Conservation (phyloP, 148 eudicot genomes). For the Mesembryanthemum crystallinum region DNA sequence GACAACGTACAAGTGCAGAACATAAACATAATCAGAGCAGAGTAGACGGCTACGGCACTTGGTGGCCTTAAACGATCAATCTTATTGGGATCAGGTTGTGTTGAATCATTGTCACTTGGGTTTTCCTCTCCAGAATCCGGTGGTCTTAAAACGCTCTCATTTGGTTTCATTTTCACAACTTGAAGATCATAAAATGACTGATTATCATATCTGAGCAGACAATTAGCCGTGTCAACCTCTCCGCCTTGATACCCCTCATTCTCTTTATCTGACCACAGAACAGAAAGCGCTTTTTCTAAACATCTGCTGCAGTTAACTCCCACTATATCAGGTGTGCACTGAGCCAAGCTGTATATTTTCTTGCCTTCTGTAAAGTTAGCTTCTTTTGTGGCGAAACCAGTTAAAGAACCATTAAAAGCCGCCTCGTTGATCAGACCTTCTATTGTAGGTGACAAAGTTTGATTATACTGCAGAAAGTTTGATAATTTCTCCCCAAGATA, state of each 20-base stretch:
- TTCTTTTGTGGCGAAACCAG: constrained; percentile 18
- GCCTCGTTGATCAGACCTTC: constrained; percentile 15
- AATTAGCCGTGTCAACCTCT: not conserved
- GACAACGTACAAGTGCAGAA: not conserved
- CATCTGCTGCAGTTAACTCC: constrained; percentile 18
- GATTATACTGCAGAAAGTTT: not conserved
- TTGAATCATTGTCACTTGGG: no score
- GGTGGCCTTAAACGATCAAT: not conserved
- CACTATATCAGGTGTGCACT: constrained; percentile 24
- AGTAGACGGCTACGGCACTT: not conserved
- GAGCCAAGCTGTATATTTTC: constrained; percentile 16
- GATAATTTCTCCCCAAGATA: not conserved
- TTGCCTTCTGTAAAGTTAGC: not conserved
- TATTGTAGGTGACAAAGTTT: not conserved
- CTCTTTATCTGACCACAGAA: not conserved
- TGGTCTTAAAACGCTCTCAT: not conserved
- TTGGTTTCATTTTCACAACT: not conserved
- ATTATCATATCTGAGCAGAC: not conserved
- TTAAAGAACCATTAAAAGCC: not conserved
- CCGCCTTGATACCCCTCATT: not conserved
- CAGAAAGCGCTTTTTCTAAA: not conserved
- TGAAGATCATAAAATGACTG: not conserved
- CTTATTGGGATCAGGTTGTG: not conserved
- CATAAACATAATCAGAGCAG: not conserved
- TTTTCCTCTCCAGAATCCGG: no score